Base-by-base conservation (phyloP, 1,284 basidiomycete species). In the Malassezia arunalokei region DNA sequence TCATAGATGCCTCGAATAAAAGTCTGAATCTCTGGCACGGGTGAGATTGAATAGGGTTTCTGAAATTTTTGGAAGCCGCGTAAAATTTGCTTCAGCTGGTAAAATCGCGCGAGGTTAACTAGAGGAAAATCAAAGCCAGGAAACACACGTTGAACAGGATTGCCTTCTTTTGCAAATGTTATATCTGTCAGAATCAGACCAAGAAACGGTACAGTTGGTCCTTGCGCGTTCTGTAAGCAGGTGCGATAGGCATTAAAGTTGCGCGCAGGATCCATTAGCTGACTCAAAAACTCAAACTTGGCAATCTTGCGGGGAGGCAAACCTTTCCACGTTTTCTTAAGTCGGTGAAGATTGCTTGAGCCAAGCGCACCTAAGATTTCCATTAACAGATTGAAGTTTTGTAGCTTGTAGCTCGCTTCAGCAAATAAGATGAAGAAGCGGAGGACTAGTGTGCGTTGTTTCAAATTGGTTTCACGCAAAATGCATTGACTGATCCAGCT, bases 141-240 rank as follows among this genome's bases (percentile, higher is more conserved):
- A 17, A 56, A 58, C n/a, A 83, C 79, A 58, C 92, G 80, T 63
- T 83, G 79, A 7, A 85, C 84, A 7, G 88, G 84, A 73, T 96
- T 96, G 35, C 92, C 92, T 68, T 94, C 92, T 47, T 86, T 82
- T 64, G 88, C 91, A 75, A 96, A 98, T 1, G 90, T 96, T 56
- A 95, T 80, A 74, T 92, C 88, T 4, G 88, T 90, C 57, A 90
- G 76, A 73, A 88, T 88, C 20, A 90, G 76, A 40, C 87, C 87
- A n/a, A 70, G 51, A 56, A 71, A 73, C 5, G 70, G 70, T 14
- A 73, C 44, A 17, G 67, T 66, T 1, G 70, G 67, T 3, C 67
- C 61, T 4, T 56, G 40, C 8, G 63, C 61, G 20, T 43, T 39
- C 30, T 64, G 61, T 56, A 95, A 78, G 49, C 79, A 81, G 47